Conservation (phyloP, 345 rosid genomes). For the Hibiscus syriacus region DNA sequence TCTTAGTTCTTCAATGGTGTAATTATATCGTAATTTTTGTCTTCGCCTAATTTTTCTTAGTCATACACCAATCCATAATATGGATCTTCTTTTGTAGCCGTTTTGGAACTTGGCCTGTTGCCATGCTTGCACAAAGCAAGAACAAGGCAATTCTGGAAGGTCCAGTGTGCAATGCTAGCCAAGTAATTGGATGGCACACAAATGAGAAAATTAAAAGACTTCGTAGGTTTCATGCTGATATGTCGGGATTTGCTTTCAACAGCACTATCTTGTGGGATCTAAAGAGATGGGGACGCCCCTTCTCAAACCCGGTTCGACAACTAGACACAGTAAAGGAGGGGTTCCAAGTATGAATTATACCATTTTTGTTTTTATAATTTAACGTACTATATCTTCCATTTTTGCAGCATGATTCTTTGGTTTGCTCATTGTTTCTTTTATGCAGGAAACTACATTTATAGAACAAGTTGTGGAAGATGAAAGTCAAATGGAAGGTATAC, state of each 20-base stretch:
- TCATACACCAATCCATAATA: slow-evolving; percentile 13
- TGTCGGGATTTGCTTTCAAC: slow-evolving; percentile 96
- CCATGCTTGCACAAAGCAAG: slow-evolving; percentile 82
- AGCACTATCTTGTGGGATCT: slow-evolving; percentile 91
- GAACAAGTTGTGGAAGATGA: slow-evolving; percentile 89
- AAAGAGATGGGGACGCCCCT: slow-evolving; percentile 60
- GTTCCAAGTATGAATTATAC: slow-evolving; percentile 57
- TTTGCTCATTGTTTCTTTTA: slow-evolving; percentile 1
- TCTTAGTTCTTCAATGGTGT: not conserved
- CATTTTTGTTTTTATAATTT: not conserved
- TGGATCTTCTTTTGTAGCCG: slow-evolving; percentile 37
- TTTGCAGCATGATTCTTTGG: not conserved
- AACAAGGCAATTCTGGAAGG: slow-evolving; percentile 89
- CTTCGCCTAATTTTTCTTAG: not conserved
- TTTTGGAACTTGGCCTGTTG: slow-evolving; percentile 97
- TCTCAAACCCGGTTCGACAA: slow-evolving; percentile 51
- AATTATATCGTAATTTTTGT: not conserved
- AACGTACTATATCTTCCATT: not conserved
- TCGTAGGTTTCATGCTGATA: slow-evolving; percentile 85
- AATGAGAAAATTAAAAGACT: slow-evolving; percentile 83
- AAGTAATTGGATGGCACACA: slow-evolving; percentile 90
- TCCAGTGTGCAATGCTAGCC: slow-evolving; percentile 78
- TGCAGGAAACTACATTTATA: slow-evolving; percentile 86
- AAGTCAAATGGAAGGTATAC: slow-evolving; percentile 77
- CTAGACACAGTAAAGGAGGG: slow-evolving; percentile 82